Conservation (phyloP, 2,329 filamentous ascomycete species). For the Sporothrix pallida region DNA sequence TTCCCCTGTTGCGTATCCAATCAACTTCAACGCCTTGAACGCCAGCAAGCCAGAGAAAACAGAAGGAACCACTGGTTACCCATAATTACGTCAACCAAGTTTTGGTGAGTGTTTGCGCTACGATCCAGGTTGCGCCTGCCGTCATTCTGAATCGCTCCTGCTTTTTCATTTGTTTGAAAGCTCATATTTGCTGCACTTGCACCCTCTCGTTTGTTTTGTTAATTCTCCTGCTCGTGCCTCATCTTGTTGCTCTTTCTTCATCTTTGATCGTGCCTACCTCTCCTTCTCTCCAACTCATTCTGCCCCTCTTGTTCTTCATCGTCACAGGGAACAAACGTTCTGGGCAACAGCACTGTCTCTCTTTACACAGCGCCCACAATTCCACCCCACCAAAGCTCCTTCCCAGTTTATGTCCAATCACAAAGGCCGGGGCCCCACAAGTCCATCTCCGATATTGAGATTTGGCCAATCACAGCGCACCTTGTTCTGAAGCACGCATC, state of each 20-base stretch:
- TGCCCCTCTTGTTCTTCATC: constrained; percentile 3
- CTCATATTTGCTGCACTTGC: neutral
- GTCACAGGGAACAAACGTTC: constrained; percentile 4
- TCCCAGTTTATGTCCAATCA: constrained; percentile 26
- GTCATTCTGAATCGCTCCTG: constrained; percentile 15
- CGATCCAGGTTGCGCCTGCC: neutral
- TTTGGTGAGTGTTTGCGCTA: constrained; percentile 14
- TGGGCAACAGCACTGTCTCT: constrained; percentile 19
- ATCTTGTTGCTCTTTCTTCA: neutral
- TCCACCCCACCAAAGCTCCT: constrained; percentile 33
- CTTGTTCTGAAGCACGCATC: constrained; percentile 25
- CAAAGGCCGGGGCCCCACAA: constrained; percentile 19
- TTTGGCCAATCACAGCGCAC: constrained; percentile 31
- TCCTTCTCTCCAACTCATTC: neutral
- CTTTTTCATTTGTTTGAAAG: neutral
- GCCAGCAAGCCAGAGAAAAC: neutral
- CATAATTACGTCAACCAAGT: constrained; percentile 26
- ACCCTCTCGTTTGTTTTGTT: neutral
- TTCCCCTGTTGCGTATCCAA: neutral
- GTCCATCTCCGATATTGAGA: constrained; percentile 1
- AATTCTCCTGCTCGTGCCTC: neutral
- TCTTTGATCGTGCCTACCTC: neutral
- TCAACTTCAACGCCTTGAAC: neutral
- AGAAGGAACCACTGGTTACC: constrained; percentile 18
- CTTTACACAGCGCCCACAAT: constrained; percentile 25